A percentile compares a stretch with the other conserved stretches of the same genome.
Conservation (phyloP, 306 rosid genomes). For the Quercus robur region DNA sequence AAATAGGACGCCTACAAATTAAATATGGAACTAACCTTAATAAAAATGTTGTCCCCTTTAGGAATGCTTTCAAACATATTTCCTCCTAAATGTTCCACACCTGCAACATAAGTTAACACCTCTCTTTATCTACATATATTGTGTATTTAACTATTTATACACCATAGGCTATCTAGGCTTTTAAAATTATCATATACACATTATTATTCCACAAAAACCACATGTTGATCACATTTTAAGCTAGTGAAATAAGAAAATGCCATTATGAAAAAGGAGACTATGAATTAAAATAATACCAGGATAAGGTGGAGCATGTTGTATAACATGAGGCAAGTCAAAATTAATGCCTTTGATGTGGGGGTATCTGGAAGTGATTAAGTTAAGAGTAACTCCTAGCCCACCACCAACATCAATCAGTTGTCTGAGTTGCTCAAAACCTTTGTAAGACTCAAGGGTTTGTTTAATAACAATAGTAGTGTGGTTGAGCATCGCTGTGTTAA, state of each 20-base stretch:
- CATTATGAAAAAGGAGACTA: too few species aligned
- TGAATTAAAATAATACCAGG: constrained; percentile 6
- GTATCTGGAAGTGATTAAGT: constrained; percentile 3
- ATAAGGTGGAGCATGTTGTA: constrained; percentile 5
- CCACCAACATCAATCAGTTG: constrained; percentile 1
- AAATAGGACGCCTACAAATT: too few species aligned
- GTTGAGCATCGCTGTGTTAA: constrained; percentile 26
- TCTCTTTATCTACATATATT: not conserved
- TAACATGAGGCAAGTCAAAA: not conserved
- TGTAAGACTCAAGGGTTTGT: not conserved
- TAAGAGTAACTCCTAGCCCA: not conserved
- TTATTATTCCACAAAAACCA: too few species aligned
- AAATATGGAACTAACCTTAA: constrained; percentile 16
- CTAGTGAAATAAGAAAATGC: too few species aligned
- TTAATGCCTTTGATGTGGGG: constrained; percentile 1
- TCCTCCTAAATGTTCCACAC: constrained; percentile 29
- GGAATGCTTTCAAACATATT: constrained; percentile 31
- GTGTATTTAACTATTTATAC: not conserved
- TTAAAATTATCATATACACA: not conserved
- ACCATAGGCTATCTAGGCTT: not conserved
- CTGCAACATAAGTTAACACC: constrained; percentile 4
- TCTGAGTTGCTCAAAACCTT: not conserved
- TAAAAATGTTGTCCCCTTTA: constrained; percentile 22
- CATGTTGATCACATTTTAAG: too few species aligned
- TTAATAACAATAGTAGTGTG: not conserved